Conservation (phyloP, 148 eudicot genomes). For the Camellia japonica region DNA sequence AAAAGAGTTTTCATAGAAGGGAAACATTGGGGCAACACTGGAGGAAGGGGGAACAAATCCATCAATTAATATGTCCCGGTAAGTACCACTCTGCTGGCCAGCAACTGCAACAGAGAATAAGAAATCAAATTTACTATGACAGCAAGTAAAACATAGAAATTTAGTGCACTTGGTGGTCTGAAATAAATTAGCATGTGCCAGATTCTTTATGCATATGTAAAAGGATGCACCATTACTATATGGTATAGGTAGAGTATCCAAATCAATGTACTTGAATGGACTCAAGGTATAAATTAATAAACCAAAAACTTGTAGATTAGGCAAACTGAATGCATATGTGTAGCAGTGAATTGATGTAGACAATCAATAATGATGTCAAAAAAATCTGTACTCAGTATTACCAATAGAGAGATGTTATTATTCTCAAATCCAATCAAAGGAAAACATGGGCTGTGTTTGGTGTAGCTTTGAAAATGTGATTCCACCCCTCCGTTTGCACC, state of each 20-base stretch:
- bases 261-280: background rate
- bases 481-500: too few relatives aligned
- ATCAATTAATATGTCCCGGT: constrained; percentile 73
- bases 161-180: background rate
- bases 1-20: constrained; percentile 54
- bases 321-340: too few relatives aligned
- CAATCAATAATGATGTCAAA: too few relatives aligned
- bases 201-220: background rate
- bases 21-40: constrained; percentile 92
- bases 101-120: constrained; percentile 36
- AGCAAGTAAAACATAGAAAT: background rate
- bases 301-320: too few relatives aligned
- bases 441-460: too few relatives aligned
- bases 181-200: background rate
- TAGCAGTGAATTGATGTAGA: too few relatives aligned
- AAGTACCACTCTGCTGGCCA: constrained; percentile 46
- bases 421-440: too few relatives aligned
- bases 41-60: constrained; percentile 83
- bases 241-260: background rate
- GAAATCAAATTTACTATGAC: background rate
- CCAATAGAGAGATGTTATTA: too few relatives aligned
- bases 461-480: too few relatives aligned
- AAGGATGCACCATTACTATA: background rate
- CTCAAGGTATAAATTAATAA: too few relatives aligned
- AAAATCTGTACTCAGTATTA: too few relatives aligned